Evolutionary conservation across 2,329 filamentous ascomycete genomes (phyloP).

Genomic region (Erysiphe neolycopersici): DNA sequence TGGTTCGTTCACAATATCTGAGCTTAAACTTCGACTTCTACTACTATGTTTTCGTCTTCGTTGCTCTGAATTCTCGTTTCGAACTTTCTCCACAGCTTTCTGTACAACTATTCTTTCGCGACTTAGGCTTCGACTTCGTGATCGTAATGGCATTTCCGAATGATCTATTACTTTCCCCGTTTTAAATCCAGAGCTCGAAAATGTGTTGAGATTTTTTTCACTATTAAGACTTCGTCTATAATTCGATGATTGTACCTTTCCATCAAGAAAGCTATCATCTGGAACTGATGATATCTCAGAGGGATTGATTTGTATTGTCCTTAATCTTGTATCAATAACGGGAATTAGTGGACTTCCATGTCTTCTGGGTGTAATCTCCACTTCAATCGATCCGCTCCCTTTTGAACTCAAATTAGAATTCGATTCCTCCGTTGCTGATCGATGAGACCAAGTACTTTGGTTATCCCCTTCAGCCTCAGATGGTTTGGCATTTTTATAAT

Average conservation of each 20-base stretch:
- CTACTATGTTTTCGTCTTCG: conserved; percentile 18
- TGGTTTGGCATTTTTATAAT: conserved; percentile 18
- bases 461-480: conserved; percentile 29
- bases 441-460: conserved; percentile 43
- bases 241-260: conserved; percentile 12
- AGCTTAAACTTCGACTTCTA: conserved; percentile 21
- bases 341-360: conserved; percentile 42
- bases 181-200: conserved; percentile 17
- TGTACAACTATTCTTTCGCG: conserved; percentile 36
- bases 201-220: conserved; percentile 9
- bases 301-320: conserved; percentile 34
- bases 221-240: conserved; percentile 10
- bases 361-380: conserved; percentile 45
- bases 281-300: conserved; percentile 77
- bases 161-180: conserved; percentile 17
- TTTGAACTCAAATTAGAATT: conserved; percentile 30
- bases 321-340: conserved; percentile 18
- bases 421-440: conserved; percentile 54
- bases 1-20: conserved; percentile 18
- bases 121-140: conserved; percentile 35
- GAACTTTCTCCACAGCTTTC: conserved; percentile 41
- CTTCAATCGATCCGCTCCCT: conserved; percentile 48
- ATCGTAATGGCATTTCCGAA: conserved; percentile 29
- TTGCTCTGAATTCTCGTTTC: conserved; percentile 21
- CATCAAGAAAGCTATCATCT: conserved; percentile 41